Evolutionary conservation across 345 rosid genomes (phyloP).

Genomic region (Brassica napus): Da-Ae NC_063446.1:24144001-24144500

Average conservation of each 20-base stretch:
- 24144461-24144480: constrained; percentile 83
- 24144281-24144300: constrained; percentile 99
- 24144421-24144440: constrained; percentile 68
- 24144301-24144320: constrained; percentile 86
- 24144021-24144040: constrained; percentile 88
- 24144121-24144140: constrained; percentile 90
- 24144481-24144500: constrained; percentile 73
- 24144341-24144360: constrained; percentile 96
- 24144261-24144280: constrained; percentile 20
- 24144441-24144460: constrained; percentile 63
- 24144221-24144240: constrained; percentile 12
- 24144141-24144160: constrained; percentile 43
- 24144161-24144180: constrained; percentile 51
- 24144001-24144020: constrained; percentile 96
- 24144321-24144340: constrained; percentile 94
- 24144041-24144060: constrained; percentile 87
- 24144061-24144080: constrained; percentile 89
- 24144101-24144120: constrained; percentile 82
- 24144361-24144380: constrained; percentile 24
- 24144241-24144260: constrained; percentile 7
- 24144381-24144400: neutral
- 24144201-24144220: constrained; percentile 52
- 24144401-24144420: constrained; percentile 9
- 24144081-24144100: constrained; percentile 84
- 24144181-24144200: constrained; percentile 54